Evolutionary conservation across 768 basidiomycete genomes (phyloP), one percentile per base, ranked within the genome.

Genomic region (Coprinopsis cinerea): DNA sequence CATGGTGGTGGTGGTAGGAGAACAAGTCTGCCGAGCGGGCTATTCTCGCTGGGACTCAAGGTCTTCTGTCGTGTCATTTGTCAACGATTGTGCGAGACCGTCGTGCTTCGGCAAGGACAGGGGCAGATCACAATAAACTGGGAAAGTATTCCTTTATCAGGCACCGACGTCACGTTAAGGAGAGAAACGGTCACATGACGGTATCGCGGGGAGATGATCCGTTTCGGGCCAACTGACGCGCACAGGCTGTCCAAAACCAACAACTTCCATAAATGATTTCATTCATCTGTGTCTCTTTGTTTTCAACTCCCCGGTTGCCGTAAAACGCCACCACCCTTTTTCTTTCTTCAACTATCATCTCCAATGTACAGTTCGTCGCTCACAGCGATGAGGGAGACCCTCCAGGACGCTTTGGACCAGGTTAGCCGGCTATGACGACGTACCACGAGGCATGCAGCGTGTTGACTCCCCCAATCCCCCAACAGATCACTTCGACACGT

Each of bases 341-440:
- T n/a, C n/a, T n/a, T n/a, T 44, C 25, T 40, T 51, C 42, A 47
- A 35, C 15, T 32, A 32, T 32, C 15, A 9, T 15, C 30, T 15
- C 15, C 7, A 32, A 7, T 9, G 15, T 32, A 15, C 30, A 10
- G 24, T 5, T 27, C 37, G 42, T 54, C 58, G 28, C 59, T 72
- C 35, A 39, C 49, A 39, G 41, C 51, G 25, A 65, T 83, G 72
- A 71, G 71, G 36, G 65, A 68, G 36, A 67, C 66, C 42, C 63
- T 89, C 20, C 78, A 81, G 57, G 74, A 80, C 49, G 74, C 82
- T 25, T 68, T 90, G 40, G 87, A 89, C 60, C 80, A 83, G 55
- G 88, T 88, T 64, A 27, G 48, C 36, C 32, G 36, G n/a, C 39
- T 20, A 32, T 20, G 34, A 20, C 18, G 42, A 22, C 15, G 11